Base-by-base conservation (phyloP, 345 rosid species). In the Melastoma malabathricum region DNA sequence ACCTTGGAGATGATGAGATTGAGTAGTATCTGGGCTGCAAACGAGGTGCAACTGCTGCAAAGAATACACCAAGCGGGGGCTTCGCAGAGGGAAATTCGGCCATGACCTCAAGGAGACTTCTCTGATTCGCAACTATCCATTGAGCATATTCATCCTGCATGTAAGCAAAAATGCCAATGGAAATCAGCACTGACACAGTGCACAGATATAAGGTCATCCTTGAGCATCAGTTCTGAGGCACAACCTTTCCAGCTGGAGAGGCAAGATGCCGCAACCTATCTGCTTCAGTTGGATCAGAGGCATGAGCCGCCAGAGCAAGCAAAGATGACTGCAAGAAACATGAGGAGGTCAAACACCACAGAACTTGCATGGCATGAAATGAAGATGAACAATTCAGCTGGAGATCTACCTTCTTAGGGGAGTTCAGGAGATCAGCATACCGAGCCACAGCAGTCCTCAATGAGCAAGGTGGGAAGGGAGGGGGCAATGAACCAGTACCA, bases 91-190 rank as follows among this genome's bases (percentile, higher is more conserved):
- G 95, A 56, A 84, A 92, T 72, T 73, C 94, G 49, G 90, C 83
- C 98, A 92, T 75, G 58, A 92, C 95, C 70, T 92, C 97, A 48
- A 88, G 88, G 43, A 92, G 90, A 70, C 98, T 92, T 74, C 95
- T 88, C 72, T 87, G 97, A 67, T 73, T 76, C 44, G 82, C 81
- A 59, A 75, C 77, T 20, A 92, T 63, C 95, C 89, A 88, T 64
- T 92, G 79, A 38, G 97, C 75, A 64, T 92, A 92, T 62, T 92
- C 94, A 66, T 92, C 97, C 98, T 92, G 70, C 19, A 39, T 39
- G 20, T 44, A 18, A 18, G 55, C 9, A 25, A 17, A 8, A 43
- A 0, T 25, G 29, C 2, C 8, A n/a, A 43, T 49, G 45, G 39
- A 49, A 22, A 13, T 18, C 31, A 27, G 31, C 31, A 27, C 31